A percentile compares a stretch with the other conserved stretches of the same genome.
Conservation (phyloP, 148 eudicot species). For the Persicaria tinctoria region DNA sequence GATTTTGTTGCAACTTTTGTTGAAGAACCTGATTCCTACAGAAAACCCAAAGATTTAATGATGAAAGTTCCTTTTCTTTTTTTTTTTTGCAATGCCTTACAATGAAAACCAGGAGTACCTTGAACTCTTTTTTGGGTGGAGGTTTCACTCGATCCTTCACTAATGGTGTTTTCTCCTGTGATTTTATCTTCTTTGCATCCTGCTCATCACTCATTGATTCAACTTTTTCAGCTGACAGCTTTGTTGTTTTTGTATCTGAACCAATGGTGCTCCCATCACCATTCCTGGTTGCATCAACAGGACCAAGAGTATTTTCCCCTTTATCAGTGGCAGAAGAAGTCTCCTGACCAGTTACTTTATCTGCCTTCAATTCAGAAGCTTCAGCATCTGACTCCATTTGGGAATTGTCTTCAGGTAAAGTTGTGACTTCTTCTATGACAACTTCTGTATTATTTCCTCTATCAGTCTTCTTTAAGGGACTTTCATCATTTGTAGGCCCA, state of each 20-base stretch:
- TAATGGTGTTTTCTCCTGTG: conserved; percentile 19
- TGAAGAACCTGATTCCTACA: conserved; percentile 40
- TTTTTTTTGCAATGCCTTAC: neutral
- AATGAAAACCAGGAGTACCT: conserved; percentile 26
- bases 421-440: conserved; percentile 26
- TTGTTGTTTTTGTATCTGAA: conserved; percentile 30
- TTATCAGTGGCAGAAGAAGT: conserved; percentile 18
- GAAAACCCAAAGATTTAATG: neutral
- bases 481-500: conserved; percentile 8
- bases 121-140: conserved; percentile 22
- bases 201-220: conserved; percentile 26
- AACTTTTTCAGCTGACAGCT: conserved; percentile 29
- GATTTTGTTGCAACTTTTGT: conserved; percentile 37
- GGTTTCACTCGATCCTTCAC: conserved; percentile 23
- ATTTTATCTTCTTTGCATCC: conserved; percentile 25
- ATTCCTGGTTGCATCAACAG: conserved; percentile 25
- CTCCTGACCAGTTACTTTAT: conserved; percentile 34
- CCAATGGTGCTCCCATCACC: conserved; percentile 33
- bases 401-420: conserved; percentile 24
- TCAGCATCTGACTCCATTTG: conserved; percentile 34
- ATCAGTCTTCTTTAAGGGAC: neutral
- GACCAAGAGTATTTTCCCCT: conserved; percentile 25
- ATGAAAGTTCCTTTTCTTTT: neutral
- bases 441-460: conserved; percentile 17
- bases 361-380: conserved; percentile 25